Percentiles rank a stretch among this genome's conserved stretches.
These are phyloP conservation scores for Aspergillus caelatus DNA, from an alignment of 2,329 filamentous ascomycete genomes.

Conservation along the genomic window DNA sequence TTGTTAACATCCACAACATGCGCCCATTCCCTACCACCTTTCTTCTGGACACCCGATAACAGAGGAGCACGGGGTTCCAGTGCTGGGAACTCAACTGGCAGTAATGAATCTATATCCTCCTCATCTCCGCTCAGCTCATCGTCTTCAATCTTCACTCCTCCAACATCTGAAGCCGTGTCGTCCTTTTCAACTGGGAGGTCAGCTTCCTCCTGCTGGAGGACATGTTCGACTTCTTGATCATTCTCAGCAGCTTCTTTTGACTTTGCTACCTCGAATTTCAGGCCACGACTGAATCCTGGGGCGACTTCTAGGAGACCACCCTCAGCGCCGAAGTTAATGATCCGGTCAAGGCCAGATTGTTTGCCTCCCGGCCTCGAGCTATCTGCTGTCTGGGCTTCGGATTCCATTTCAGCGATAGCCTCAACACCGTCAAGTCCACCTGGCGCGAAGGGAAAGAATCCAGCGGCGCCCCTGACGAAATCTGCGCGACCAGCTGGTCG, in stretches of 20 bases:
- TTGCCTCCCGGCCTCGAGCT: slow-evolving; percentile 40
- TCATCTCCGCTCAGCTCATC: slow-evolving; percentile 41
- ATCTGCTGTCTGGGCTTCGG: slow-evolving; percentile 64
- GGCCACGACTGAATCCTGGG: slow-evolving; percentile 78
- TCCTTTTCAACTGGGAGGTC: slow-evolving; percentile 54
- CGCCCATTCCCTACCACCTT: slow-evolving; percentile 86
- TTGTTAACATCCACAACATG: slow-evolving; percentile 97
- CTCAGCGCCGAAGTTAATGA: slow-evolving; percentile 79
- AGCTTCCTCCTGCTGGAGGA: slow-evolving; percentile 53
- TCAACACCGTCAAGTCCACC: slow-evolving; percentile 87
- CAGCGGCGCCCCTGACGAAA: slow-evolving; percentile 88
- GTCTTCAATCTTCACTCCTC: slow-evolving; percentile 28
- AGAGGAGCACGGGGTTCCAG: slow-evolving; percentile 81
- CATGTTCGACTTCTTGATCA: slow-evolving; percentile 70
- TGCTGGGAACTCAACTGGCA: slow-evolving; percentile 92
- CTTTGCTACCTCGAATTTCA: slow-evolving; percentile 68
- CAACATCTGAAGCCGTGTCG: slow-evolving; percentile 44
- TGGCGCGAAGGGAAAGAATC: slow-evolving; percentile 92
- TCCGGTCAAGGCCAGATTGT: slow-evolving; percentile 68
- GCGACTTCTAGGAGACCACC: slow-evolving; percentile 79
- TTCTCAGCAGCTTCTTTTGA: slow-evolving; percentile 62
- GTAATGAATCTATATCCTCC: slow-evolving; percentile 75
- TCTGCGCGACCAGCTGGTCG: slow-evolving; percentile 86
- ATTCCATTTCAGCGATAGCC: slow-evolving; percentile 80
- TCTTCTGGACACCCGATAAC: slow-evolving; percentile 70